Conservation (phyloP, 2,329 filamentous ascomycete genomes). For the Ciborinia camelliae region DNA sequence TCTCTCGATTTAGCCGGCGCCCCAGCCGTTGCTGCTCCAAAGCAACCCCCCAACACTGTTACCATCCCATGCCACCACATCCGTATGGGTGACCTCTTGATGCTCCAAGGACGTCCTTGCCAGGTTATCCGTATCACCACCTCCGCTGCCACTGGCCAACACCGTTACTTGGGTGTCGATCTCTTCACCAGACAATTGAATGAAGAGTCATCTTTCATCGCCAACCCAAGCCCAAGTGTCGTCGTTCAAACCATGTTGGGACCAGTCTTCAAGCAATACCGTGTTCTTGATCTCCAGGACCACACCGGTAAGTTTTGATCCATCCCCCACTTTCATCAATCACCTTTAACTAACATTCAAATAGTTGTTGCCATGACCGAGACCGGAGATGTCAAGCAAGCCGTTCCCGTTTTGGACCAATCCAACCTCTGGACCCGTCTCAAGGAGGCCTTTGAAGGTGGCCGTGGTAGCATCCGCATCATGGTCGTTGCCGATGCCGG, state of each 20-base stretch:
- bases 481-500: constrained; percentile 93
- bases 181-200: constrained; percentile 99
- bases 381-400: constrained; percentile 95
- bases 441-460: constrained; percentile 78
- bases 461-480: constrained; percentile 89
- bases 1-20: constrained; percentile 21
- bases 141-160: constrained; percentile 95
- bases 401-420: constrained; percentile 90
- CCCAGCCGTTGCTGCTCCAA: constrained; percentile 26
- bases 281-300: constrained; percentile 93
- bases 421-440: constrained; percentile 82
- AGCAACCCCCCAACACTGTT: constrained; percentile 69
- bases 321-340: constrained; percentile 20
- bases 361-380: constrained; percentile 94
- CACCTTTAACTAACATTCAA: constrained; percentile 20
- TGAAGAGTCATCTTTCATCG: constrained; percentile 97
- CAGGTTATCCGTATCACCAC: constrained; percentile 99
- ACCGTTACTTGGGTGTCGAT: constrained; percentile 99
- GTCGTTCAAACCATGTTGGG: constrained; percentile 99
- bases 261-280: constrained; percentile 99
- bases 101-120: constrained; percentile 98
- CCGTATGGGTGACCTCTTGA: constrained; percentile 96
- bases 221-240: constrained; percentile 93
- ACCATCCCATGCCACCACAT: constrained; percentile 99
- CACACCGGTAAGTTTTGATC: constrained; percentile 53